These are phyloP conservation scores for Eleusine coracana DNA, from an alignment of 176 grass and related monocot species.

Conservation along the genomic window DNA sequence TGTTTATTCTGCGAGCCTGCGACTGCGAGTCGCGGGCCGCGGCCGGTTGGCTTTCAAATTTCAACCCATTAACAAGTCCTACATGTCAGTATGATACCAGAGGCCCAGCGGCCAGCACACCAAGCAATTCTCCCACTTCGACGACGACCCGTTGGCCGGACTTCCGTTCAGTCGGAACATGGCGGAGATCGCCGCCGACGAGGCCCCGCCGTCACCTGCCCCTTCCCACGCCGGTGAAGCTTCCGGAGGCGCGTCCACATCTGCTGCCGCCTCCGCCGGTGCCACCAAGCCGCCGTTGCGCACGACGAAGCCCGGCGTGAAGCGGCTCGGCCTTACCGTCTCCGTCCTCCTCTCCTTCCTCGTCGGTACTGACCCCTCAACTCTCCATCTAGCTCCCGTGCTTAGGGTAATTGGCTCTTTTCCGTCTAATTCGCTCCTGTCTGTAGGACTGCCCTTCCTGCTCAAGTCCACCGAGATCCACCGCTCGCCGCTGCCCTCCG, in stretches of 20 bases:
- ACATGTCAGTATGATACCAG: not conserved
- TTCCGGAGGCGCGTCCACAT: not conserved
- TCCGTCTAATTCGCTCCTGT: slow-evolving; percentile 6
- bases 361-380: slow-evolving; percentile 38
- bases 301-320: slow-evolving; percentile 60
- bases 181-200: slow-evolving; percentile 59
- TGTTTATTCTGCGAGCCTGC: too few species aligned
- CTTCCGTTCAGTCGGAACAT: slow-evolving; percentile 2
- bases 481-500: slow-evolving; percentile 81
- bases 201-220: not conserved
- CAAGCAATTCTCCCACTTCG: not conserved
- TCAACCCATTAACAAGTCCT: not conserved
- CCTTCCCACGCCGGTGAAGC: not conserved
- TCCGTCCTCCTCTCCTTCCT: slow-evolving; percentile 82
- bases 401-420: not conserved
- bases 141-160: not conserved
- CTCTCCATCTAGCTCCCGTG: not conserved
- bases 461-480: slow-evolving; percentile 90
- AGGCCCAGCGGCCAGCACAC: not conserved
- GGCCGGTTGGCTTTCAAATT: not conserved
- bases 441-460: slow-evolving; percentile 65
- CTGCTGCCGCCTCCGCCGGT: not conserved
- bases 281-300: slow-evolving; percentile 13
- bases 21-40: not conserved
- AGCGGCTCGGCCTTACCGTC: slow-evolving; percentile 70